Percentiles rank a stretch among this genome's conserved stretches.
These are phyloP conservation scores for Pyrrhoderma noxium DNA, from an alignment of 1,284 basidiomycete species.

Conservation along the genomic window DNA sequence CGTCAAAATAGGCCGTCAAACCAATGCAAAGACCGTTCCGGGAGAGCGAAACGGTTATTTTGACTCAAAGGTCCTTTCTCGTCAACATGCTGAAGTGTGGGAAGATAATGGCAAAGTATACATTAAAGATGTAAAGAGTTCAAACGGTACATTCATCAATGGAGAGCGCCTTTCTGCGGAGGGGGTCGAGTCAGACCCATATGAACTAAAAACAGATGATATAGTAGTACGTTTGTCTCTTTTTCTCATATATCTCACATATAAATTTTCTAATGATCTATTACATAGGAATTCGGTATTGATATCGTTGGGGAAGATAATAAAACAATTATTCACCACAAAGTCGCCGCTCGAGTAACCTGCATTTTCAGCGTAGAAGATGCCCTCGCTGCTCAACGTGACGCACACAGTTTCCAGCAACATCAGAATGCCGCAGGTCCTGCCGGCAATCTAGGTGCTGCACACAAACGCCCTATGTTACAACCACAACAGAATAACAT, in stretches of 20 bases:
- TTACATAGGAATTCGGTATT: slow-evolving; percentile 87
- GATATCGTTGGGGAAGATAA: slow-evolving; percentile 99
- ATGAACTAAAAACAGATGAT: slow-evolving; percentile 91
- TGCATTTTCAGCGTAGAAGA: slow-evolving; percentile 87
- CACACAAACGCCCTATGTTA: slow-evolving; percentile 46
- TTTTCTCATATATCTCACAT: neutral
- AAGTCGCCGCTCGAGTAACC: slow-evolving; percentile 91
- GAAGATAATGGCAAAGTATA: slow-evolving; percentile 89
- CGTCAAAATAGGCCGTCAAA: slow-evolving; percentile 97
- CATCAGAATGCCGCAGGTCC: slow-evolving; percentile 28
- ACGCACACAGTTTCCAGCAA: slow-evolving; percentile 31
- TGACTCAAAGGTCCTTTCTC: slow-evolving; percentile 92
- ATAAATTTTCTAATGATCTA: slow-evolving; percentile 10
- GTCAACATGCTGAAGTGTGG: slow-evolving; percentile 98
- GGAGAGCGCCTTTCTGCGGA: slow-evolving; percentile 87
- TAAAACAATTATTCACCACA: slow-evolving; percentile 97
- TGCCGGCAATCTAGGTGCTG: slow-evolving; percentile 24
- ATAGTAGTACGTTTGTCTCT: slow-evolving; percentile 56
- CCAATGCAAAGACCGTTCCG: slow-evolving; percentile 93
- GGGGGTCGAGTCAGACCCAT: slow-evolving; percentile 88
- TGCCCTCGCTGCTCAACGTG: slow-evolving; percentile 58
- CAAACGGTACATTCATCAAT: slow-evolving; percentile 98
- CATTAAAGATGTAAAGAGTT: slow-evolving; percentile 98
- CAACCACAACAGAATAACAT: slow-evolving; percentile 51
- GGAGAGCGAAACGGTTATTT: slow-evolving; percentile 96